Evolutionary conservation across 805 yeast genomes (phyloP), one percentile per base, ranked within the genome.

Genomic region (Kodamaea neixiangensis): DNA sequence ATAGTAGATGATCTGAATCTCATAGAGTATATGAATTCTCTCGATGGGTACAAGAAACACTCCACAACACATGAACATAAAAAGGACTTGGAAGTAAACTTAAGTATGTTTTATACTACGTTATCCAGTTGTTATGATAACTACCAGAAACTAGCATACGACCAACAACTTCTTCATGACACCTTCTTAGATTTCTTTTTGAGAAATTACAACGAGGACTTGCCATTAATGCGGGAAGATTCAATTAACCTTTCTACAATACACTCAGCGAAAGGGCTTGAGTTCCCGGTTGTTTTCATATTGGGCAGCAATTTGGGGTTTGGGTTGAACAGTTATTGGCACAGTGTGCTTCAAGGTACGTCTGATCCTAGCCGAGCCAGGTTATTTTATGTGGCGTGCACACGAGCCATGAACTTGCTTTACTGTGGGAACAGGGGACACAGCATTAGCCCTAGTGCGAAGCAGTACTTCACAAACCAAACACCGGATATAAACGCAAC

Each of bases 221-320:
- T 47, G 54, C 75, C 58, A 31, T 57, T 49, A 17, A 57, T 44
- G 42, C 63, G 55, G 41, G 61, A 47, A 53, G 68, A 52, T 53
- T 64, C 37, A 62, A 73, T 86, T 5, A 82, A 81, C 46, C 56
- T 86, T 1, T 82, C 90, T 0, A 87, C 93, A 0, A 79, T 87
- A 1, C 93, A 87, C 63, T 75, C 88, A 0, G 82, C 92, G 1
- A 87, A 87, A 57, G 93, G 94, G 0, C 63, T 86, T 3, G 91
- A 87, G 54, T 86, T 82, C 57, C 90, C 91, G 0, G 72, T 85
- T 10, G 89, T 85, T 1, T 86, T 86, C 63, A 57, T 85, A 46
- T 49, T 52, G 47, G 58, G 63, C 39, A 17, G 51, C n/a, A 35
- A 40, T 15, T 46, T 42, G 44, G 33, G 34, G 13, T 50, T 21